Evolutionary conservation across 768 basidiomycete genomes (phyloP).

Genomic region (Podaxis sp.): DNA sequence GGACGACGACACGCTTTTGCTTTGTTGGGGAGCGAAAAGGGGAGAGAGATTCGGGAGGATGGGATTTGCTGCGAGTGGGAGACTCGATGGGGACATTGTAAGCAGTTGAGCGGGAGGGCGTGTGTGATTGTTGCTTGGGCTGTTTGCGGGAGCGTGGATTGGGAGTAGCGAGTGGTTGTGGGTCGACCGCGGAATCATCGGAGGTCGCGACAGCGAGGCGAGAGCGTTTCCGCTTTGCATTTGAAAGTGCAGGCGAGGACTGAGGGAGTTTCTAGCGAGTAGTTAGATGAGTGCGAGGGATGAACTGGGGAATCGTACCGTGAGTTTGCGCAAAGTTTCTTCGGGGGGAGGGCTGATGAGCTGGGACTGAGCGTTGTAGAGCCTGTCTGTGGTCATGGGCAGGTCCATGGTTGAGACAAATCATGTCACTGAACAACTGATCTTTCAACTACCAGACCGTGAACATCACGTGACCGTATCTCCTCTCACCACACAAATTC

Average conservation of each 20-base stretch:
- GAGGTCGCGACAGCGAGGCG: constrained; percentile 14
- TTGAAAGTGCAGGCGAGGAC: neutral
- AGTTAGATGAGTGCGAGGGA: neutral
- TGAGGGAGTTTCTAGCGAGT: neutral
- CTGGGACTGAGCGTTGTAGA: constrained; percentile 24
- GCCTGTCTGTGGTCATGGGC: constrained; percentile 8
- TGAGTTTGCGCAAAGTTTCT: constrained; percentile 37
- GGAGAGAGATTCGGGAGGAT: neutral
- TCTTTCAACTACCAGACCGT: constrained; percentile 9
- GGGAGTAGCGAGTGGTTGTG: constrained; percentile 56
- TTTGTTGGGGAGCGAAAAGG: constrained; percentile 9
- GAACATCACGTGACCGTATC: constrained; percentile 21
- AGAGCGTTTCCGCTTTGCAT: constrained; percentile 34
- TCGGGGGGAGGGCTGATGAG: constrained; percentile 63
- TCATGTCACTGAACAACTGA: neutral
- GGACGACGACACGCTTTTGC: constrained; percentile 21
- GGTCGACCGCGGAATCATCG: constrained; percentile 14
- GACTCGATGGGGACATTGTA: constrained; percentile 17
- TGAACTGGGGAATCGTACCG: constrained; percentile 15
- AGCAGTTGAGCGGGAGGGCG: neutral
- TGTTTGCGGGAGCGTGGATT: constrained; percentile 45
- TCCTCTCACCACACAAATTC: neutral
- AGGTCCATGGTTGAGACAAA: neutral
- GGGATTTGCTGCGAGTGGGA: constrained; percentile 17
- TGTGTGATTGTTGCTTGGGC: constrained; percentile 15